These are phyloP conservation scores for Citrus hindsii DNA, from an alignment of 345 rosid genomes.

Conservation along the genomic window DNA sequence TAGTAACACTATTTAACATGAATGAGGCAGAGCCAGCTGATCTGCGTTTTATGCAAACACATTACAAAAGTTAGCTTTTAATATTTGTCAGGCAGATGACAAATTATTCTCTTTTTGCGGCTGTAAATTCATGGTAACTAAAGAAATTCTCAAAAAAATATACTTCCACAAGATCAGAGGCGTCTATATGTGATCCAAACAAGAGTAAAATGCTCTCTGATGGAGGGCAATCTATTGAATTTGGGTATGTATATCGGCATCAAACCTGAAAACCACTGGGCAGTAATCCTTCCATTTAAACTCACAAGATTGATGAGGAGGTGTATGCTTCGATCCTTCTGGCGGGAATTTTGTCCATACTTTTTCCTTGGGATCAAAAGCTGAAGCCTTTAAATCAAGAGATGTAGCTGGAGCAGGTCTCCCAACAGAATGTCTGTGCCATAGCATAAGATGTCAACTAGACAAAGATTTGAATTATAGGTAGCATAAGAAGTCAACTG, in stretches of 20 bases:
- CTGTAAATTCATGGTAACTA: background rate
- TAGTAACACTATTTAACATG: background rate
- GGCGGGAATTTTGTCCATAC: slow-evolving; percentile 97
- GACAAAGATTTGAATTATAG: background rate
- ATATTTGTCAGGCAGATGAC: background rate
- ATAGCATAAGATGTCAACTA: slow-evolving; percentile 9
- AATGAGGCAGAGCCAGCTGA: background rate
- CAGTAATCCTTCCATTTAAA: slow-evolving; percentile 98
- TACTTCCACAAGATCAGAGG: background rate
- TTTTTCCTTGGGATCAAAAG: slow-evolving; percentile 91
- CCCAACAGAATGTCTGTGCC: slow-evolving; percentile 82
- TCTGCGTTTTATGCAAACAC: background rate
- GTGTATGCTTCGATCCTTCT: slow-evolving; percentile 91
- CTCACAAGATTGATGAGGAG: slow-evolving; percentile 89
- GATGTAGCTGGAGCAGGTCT: slow-evolving; percentile 85
- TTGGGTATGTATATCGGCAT: slow-evolving; percentile 1
- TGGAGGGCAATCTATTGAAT: background rate
- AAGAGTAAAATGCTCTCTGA: background rate
- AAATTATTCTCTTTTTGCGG: background rate
- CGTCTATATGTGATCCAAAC: background rate
- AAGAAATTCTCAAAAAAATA: background rate
- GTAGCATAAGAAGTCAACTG: background rate
- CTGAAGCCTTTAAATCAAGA: slow-evolving; percentile 84
- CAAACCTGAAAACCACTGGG: slow-evolving; percentile 93
- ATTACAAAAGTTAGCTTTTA: background rate